These are phyloP conservation scores for Kodamaea sp. DNA, from an alignment of 1,139 yeast species.

Conservation along the genomic window DNA sequence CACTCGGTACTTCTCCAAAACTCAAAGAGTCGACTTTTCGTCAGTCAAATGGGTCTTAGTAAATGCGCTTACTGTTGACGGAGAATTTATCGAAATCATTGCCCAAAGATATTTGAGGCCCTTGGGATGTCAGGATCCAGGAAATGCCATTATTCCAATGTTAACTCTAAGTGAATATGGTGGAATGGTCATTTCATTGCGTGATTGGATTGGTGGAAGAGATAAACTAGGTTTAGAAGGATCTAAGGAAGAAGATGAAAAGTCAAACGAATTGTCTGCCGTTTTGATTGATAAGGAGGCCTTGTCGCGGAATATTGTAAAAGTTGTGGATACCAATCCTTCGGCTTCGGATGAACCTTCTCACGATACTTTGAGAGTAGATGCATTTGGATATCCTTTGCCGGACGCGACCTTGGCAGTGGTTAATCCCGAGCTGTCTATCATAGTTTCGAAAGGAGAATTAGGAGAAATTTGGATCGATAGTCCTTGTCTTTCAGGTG, in stretches of 20 bases:
- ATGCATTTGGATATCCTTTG: conserved; percentile 90
- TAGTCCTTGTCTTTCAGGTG: conserved; percentile 84
- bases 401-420: conserved; percentile 94
- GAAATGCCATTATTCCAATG: conserved; percentile 85
- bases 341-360: conserved; percentile 54
- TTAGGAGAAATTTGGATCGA: conserved; percentile 99
- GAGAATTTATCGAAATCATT: conserved; percentile 87
- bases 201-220: conserved; percentile 83
- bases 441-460: conserved; percentile 66
- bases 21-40: conserved; percentile 75
- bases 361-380: conserved; percentile 62
- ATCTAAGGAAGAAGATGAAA: conserved; percentile 36
- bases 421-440: conserved; percentile 86
- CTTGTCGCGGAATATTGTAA: conserved; percentile 73
- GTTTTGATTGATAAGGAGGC: conserved; percentile 81
- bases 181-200: conserved; percentile 88
- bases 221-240: conserved; percentile 54
- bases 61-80: conserved; percentile 89
- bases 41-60: conserved; percentile 87
- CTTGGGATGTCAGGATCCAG: conserved; percentile 77
- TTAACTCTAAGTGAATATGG: conserved; percentile 91
- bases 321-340: conserved; percentile 64
- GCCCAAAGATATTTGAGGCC: conserved; percentile 94
- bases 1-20: conserved; percentile 78
- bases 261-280: conserved; percentile 58